phyloP scores from a whole-genome alignment of 768 basidiomycete species.

The Lactifluus piperatus region DNA sequence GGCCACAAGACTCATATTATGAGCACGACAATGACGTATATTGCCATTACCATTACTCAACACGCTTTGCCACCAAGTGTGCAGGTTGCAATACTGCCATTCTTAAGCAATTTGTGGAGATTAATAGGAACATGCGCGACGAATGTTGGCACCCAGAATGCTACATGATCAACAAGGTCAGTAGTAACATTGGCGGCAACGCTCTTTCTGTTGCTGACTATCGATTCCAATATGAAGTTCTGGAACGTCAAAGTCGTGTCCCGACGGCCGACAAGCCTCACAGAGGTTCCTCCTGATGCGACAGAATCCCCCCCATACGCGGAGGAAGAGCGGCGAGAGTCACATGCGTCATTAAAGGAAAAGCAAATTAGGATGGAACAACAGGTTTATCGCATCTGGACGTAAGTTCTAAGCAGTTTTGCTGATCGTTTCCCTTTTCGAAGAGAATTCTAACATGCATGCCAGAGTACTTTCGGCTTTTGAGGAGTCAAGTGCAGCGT shows the following conservation, averaged over 20 bases:
- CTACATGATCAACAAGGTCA: conserved; percentile 99
- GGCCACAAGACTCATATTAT: conserved; percentile 98
- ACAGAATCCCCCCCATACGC: conserved; percentile 47
- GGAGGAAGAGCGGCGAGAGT: conserved; percentile 77
- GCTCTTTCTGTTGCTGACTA: conserved; percentile 5
- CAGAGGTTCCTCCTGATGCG: conserved; percentile 25
- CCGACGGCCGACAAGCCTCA: conserved; percentile 54
- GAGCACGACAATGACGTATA: conserved; percentile 97
- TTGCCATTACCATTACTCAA: conserved; percentile 99
- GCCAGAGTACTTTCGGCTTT: conserved; percentile 87
- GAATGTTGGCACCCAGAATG: conserved; percentile 99
- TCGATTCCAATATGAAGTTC: conserved; percentile 46
- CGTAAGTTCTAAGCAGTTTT: conserved; percentile 44
- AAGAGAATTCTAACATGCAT: conserved; percentile 6
- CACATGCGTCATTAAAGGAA: conserved; percentile 69
- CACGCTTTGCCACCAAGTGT: conserved; percentile 96
- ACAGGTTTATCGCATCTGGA: conserved; percentile 98
- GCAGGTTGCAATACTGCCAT: conserved; percentile 97
- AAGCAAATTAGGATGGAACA: conserved; percentile 94
- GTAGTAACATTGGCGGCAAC: neutral
- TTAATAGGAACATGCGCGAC: conserved; percentile 95
- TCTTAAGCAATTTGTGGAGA: conserved; percentile 98
- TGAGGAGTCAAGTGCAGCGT: conserved; percentile 98
- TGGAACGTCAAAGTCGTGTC: conserved; percentile 96
- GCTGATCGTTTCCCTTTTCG: neutral